A percentile compares a stretch with the other conserved stretches of the same genome.
Conservation (phyloP, 768 basidiomycete species). For the Boletus subparvulus region DNA sequence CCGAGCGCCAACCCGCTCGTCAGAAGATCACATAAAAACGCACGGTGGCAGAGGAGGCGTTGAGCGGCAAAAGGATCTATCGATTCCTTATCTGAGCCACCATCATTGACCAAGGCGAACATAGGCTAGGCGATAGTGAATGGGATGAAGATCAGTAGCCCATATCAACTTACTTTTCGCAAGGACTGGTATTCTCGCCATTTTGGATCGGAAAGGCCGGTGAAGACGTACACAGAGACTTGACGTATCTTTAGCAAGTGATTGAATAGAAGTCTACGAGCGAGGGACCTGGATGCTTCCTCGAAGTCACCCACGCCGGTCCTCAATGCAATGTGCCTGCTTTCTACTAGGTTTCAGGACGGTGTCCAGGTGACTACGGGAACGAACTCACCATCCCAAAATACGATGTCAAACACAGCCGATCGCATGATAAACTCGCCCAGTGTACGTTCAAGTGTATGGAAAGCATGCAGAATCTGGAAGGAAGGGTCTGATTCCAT, state of each 20-base stretch:
- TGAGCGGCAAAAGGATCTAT: conserved; percentile 15
- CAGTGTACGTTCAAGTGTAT: conserved; percentile 52
- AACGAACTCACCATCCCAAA: conserved; percentile 50
- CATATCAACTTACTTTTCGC: conserved; percentile 38
- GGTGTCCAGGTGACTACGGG: background rate
- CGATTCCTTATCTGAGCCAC: conserved; percentile 31
- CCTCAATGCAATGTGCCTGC: conserved; percentile 41
- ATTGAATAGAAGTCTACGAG: conserved; percentile 49
- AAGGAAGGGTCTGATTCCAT: conserved; percentile 47
- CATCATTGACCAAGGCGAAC: conserved; percentile 62
- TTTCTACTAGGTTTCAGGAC: conserved; percentile 34
- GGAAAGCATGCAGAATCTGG: conserved; percentile 62
- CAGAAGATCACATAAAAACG: conserved; percentile 50
- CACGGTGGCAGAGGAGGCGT: conserved; percentile 46
- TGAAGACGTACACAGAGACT: conserved; percentile 48
- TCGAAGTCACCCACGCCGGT: conserved; percentile 38
- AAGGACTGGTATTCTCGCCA: conserved; percentile 48
- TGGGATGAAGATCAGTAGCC: background rate
- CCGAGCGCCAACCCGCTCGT: conserved; percentile 50
- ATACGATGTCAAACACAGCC: conserved; percentile 61
- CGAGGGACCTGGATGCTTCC: conserved; percentile 49
- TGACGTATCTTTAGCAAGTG: conserved; percentile 44
- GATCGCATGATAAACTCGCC: conserved; percentile 47
- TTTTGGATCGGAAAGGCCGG: conserved; percentile 41
- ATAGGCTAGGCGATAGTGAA: conserved; percentile 50